A percentile compares a stretch with the other conserved stretches of the same genome.
Evolutionary conservation across 345 rosid species (phyloP).

Genomic region (Citrus maxima): DNA sequence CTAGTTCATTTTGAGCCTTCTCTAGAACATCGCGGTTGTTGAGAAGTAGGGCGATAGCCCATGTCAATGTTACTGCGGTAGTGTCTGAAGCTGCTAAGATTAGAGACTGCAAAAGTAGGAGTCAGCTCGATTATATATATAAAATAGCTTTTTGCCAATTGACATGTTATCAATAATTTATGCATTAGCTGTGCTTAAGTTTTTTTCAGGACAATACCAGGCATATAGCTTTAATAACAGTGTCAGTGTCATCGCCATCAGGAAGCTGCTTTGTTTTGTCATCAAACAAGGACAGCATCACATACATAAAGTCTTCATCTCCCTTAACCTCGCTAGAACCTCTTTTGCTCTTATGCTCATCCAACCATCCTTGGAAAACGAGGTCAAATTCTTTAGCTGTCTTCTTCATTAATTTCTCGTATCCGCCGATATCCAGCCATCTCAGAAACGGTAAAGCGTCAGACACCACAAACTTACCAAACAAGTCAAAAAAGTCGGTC

Average conservation of each 20-base stretch:
- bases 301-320: too few species aligned
- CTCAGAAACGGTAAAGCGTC: too few species aligned
- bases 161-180: too few species aligned
- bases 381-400: background rate
- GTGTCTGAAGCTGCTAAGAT: conserved; percentile 41
- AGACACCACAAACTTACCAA: too few species aligned
- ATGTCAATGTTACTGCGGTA: conserved; percentile 1
- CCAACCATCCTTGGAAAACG: conserved; percentile 17
- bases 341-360: conserved; percentile 24
- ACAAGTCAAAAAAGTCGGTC: too few species aligned
- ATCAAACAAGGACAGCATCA: background rate
- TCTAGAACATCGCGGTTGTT: conserved; percentile 21
- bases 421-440: too few species aligned
- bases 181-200: too few species aligned
- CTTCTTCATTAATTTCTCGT: too few species aligned
- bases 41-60: conserved; percentile 42
- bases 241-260: conserved; percentile 13
- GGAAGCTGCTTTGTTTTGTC: conserved; percentile 6
- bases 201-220: conserved; percentile 8
- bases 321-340: background rate
- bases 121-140: too few species aligned
- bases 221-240: conserved; percentile 28
- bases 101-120: conserved; percentile 20
- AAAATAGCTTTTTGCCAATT: too few species aligned
- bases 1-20: conserved; percentile 35